Conservation (phyloP, 202 grass and related monocot genomes). For the Brachypodium distachyon region DNA sequence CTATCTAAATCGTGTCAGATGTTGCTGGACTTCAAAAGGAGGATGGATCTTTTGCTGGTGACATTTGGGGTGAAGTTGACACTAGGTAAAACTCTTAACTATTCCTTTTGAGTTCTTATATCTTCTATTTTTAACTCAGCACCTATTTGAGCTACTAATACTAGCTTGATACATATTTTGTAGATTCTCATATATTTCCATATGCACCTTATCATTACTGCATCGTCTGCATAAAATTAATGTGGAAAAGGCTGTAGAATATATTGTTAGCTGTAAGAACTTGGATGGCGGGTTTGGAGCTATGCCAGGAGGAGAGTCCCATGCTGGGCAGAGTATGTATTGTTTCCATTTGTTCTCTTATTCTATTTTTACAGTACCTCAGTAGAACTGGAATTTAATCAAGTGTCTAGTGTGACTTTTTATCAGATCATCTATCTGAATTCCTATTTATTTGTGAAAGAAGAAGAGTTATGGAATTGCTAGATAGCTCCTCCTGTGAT, state of each 20-base stretch:
- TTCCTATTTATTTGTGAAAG: neutral
- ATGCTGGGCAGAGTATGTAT: constrained; percentile 89
- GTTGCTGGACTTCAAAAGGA: constrained; percentile 70
- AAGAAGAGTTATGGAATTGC: neutral
- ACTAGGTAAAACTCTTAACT: constrained; percentile 38
- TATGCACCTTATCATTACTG: constrained; percentile 76
- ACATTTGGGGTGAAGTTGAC: constrained; percentile 90
- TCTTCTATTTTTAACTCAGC: neutral
- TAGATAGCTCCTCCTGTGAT: too few species aligned
- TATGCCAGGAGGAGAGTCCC: constrained; percentile 81
- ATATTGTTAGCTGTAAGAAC: constrained; percentile 94
- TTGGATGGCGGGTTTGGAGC: constrained; percentile 87
- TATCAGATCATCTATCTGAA: neutral
- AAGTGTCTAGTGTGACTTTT: neutral
- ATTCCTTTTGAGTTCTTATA: neutral
- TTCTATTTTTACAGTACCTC: neutral
- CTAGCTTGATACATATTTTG: neutral
- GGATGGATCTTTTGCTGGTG: constrained; percentile 91
- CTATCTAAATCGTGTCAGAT: constrained; percentile 46
- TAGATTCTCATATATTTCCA: constrained; percentile 86
- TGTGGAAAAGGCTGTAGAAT: constrained; percentile 73
- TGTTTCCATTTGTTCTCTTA: neutral
- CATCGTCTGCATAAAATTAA: constrained; percentile 66
- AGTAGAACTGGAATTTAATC: constrained; percentile 6
- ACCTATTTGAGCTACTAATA: neutral